phyloP scores from a whole-genome alignment of 2,329 filamentous ascomycete species.

The Colletotrichum sublineola region DNA sequence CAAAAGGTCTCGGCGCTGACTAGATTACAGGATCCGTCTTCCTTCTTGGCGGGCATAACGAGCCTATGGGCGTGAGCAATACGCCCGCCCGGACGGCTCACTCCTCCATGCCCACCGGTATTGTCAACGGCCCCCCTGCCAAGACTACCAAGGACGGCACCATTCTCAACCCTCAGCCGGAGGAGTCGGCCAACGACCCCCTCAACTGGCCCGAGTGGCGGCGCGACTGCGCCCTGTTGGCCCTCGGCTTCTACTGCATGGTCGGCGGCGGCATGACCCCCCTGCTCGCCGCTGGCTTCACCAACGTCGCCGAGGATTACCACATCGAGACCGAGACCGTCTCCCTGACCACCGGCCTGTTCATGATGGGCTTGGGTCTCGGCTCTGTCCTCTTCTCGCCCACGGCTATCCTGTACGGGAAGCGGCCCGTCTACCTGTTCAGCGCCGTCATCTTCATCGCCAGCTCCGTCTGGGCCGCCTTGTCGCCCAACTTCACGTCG shows the following conservation, averaged over 20 bases:
- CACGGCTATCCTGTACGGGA: constrained; percentile 91
- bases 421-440: constrained; percentile 88
- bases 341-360: constrained; percentile 89
- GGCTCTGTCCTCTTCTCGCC: constrained; percentile 89
- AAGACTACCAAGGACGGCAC: constrained; percentile 89
- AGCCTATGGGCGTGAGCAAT: constrained; percentile 71
- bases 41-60: constrained; percentile 66
- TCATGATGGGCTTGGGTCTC: constrained; percentile 92
- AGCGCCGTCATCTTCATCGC: constrained; percentile 82
- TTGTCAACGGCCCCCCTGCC: constrained; percentile 54
- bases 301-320: constrained; percentile 77
- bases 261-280: constrained; percentile 94
- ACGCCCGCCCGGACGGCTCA: constrained; percentile 69
- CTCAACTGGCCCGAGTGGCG: constrained; percentile 91
- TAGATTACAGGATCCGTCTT: constrained; percentile 66
- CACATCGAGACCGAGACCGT: constrained; percentile 78
- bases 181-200: constrained; percentile 90
- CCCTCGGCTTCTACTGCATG: constrained; percentile 92
- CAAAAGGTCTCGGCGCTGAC: constrained; percentile 4
- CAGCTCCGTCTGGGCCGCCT: constrained; percentile 85
- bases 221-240: constrained; percentile 83
- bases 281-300: constrained; percentile 90
- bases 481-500: constrained; percentile 84
- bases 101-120: constrained; percentile 67
- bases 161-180: constrained; percentile 91